A percentile compares a stretch with the other conserved stretches of the same genome.
These are phyloP conservation scores for Calonectria pauciramosa DNA, from an alignment of 2,329 filamentous ascomycete genomes.

Conservation along the genomic window DNA sequence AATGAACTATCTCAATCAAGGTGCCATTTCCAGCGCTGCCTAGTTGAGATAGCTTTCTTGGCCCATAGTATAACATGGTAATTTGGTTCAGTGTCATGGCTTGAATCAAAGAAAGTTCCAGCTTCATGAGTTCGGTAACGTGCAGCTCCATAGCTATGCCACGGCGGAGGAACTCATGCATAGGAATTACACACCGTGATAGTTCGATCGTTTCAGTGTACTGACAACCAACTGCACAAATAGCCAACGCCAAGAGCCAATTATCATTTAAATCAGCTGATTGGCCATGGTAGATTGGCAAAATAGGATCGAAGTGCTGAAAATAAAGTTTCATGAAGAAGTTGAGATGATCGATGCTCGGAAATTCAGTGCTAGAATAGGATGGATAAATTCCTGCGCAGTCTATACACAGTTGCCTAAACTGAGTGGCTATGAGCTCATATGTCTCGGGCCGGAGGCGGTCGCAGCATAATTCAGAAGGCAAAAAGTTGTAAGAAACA, in stretches of 20 bases:
- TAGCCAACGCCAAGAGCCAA: constrained; percentile 41
- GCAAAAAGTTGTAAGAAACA: constrained; percentile 12
- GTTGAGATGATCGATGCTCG: constrained; percentile 42
- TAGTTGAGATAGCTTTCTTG: not conserved
- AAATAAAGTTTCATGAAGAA: constrained; percentile 51
- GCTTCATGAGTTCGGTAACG: not conserved
- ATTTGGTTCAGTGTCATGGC: constrained; percentile 35
- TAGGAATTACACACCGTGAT: constrained; percentile 29
- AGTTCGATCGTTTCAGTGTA: constrained; percentile 42
- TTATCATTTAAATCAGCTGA: constrained; percentile 21
- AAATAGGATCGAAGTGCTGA: constrained; percentile 48
- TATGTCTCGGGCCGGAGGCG: constrained; percentile 15
- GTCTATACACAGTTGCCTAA: constrained; percentile 24
- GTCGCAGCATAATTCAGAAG: not conserved
- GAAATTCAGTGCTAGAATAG: constrained; percentile 37
- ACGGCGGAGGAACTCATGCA: constrained; percentile 44
- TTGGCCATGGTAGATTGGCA: constrained; percentile 47
- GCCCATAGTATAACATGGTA: constrained; percentile 20
- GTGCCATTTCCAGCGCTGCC: not conserved
- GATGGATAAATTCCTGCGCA: constrained; percentile 1
- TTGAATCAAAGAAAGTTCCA: constrained; percentile 10
- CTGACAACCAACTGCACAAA: constrained; percentile 42
- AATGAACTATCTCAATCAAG: not conserved
- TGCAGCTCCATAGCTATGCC: constrained; percentile 14
- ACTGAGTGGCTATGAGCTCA: constrained; percentile 17